Evolutionary conservation across 2,329 filamentous ascomycete species (phyloP).

Genomic region (Fusarium euwallaceae): DNA sequence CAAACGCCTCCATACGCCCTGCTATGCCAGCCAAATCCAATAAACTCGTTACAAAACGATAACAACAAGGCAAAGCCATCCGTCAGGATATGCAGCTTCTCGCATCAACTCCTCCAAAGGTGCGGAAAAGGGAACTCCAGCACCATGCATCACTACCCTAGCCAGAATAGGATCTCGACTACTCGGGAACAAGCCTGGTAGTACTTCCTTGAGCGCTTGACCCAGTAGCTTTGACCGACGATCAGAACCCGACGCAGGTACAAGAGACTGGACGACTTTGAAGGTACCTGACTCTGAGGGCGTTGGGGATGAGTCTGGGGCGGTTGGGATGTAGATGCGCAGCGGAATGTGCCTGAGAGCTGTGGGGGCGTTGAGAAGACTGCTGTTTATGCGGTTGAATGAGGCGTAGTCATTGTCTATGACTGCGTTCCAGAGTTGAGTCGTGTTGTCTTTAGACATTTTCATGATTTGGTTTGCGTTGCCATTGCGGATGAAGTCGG

Average conservation of each 20-base stretch:
- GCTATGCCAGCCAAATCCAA: slow-evolving; percentile 13
- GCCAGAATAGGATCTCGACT: slow-evolving; percentile 86
- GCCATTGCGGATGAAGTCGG: slow-evolving; percentile 89
- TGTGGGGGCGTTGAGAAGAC: slow-evolving; percentile 80
- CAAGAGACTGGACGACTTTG: slow-evolving; percentile 81
- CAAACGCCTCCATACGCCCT: slow-evolving; percentile 34
- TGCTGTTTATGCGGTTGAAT: slow-evolving; percentile 81
- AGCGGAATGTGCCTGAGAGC: slow-evolving; percentile 87
- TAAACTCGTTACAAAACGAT: slow-evolving; percentile 68
- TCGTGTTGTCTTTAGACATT: slow-evolving; percentile 86
- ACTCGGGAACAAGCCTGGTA: slow-evolving; percentile 90
- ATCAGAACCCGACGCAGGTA: slow-evolving; percentile 63
- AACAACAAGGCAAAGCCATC: slow-evolving; percentile 88
- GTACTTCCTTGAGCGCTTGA: slow-evolving; percentile 77
- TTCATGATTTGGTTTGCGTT: slow-evolving; percentile 93
- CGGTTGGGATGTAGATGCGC: slow-evolving; percentile 81
- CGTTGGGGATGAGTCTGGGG: slow-evolving; percentile 46
- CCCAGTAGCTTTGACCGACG: slow-evolving; percentile 72
- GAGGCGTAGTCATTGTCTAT: slow-evolving; percentile 79
- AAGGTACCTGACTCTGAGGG: slow-evolving; percentile 64
- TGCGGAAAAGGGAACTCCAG: slow-evolving; percentile 82
- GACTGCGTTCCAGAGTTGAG: slow-evolving; percentile 84
- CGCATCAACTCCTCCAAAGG: slow-evolving; percentile 86
- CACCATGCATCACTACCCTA: slow-evolving; percentile 87
- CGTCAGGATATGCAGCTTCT: slow-evolving; percentile 89